Conservation (phyloP, 2,329 filamentous ascomycete genomes). For the Botrytis medusae region DNA sequence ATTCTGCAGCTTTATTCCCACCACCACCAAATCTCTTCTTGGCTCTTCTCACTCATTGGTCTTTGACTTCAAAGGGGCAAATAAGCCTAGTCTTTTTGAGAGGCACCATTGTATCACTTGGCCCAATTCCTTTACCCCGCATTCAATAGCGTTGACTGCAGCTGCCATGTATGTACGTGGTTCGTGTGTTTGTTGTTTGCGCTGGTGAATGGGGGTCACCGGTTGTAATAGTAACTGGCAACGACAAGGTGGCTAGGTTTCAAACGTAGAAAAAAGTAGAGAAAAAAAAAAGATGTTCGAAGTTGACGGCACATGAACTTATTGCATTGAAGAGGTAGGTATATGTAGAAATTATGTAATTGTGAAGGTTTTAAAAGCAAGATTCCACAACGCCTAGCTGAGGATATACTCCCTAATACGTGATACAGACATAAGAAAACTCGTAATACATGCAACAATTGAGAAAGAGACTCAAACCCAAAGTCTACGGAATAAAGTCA, state of each 20-base stretch:
- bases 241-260: not conserved
- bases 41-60: not conserved
- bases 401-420: not conserved
- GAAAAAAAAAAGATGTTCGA: not conserved
- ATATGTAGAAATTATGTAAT: not conserved
- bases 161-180: not conserved
- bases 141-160: not conserved
- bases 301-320: not conserved
- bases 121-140: not conserved
- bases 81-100: not conserved
- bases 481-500: conserved; percentile 15
- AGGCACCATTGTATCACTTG: conserved; percentile 2
- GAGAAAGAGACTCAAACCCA: not conserved
- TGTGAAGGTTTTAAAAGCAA: not conserved
- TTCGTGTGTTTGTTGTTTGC: not conserved
- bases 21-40: not conserved
- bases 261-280: not conserved
- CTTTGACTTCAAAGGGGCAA: not conserved
- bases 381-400: conserved; percentile 14
- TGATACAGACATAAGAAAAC: not conserved
- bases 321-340: not conserved
- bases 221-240: not conserved
- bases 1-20: not conserved
- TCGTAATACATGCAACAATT: not conserved
- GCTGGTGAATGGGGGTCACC: not conserved